Evolutionary conservation across 139 green algal genomes (phyloP).

Genomic region (Chlorella vulgaris): DNA sequence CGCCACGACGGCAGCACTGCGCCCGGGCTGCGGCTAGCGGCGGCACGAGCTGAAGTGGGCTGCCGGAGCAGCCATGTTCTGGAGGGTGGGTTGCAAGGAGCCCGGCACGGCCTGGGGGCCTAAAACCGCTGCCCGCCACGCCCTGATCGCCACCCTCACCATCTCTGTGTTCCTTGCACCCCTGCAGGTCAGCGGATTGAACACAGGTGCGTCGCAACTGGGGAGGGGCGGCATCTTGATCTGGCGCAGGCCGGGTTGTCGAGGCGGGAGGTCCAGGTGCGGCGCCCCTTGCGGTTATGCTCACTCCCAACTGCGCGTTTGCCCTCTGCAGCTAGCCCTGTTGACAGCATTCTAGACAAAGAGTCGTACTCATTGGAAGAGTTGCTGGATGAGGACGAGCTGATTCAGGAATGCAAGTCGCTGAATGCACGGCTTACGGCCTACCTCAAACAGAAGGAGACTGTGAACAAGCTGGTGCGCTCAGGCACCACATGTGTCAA

Average conservation of each 20-base stretch:
- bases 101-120: too few species aligned
- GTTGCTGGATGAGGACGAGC: constrained; percentile 93
- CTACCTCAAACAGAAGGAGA: constrained; percentile 76
- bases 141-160: neutral
- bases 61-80: constrained; percentile 47
- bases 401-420: constrained; percentile 94
- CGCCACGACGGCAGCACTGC: too few species aligned
- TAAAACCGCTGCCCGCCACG: neutral
- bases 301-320: too few species aligned
- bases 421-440: constrained; percentile 85
- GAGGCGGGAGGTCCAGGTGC: too few species aligned
- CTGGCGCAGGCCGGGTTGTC: too few species aligned
- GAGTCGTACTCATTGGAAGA: constrained; percentile 90
- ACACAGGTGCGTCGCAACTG: constrained; percentile 41
- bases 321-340: constrained; percentile 39
- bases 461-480: constrained; percentile 77
- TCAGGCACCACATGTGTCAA: too few species aligned
- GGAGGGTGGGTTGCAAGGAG: constrained; percentile 38
- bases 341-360: constrained; percentile 90
- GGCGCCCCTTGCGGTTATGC: too few species aligned
- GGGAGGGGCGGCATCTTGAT: too few species aligned
- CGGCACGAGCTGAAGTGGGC: too few species aligned
- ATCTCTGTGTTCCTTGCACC: neutral
- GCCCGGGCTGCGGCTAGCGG: too few species aligned
- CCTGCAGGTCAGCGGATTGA: constrained; percentile 48